These are phyloP conservation scores for Chlamydomonas sp. DNA, from an alignment of 139 green algal genomes.

Conservation along the genomic window DNA sequence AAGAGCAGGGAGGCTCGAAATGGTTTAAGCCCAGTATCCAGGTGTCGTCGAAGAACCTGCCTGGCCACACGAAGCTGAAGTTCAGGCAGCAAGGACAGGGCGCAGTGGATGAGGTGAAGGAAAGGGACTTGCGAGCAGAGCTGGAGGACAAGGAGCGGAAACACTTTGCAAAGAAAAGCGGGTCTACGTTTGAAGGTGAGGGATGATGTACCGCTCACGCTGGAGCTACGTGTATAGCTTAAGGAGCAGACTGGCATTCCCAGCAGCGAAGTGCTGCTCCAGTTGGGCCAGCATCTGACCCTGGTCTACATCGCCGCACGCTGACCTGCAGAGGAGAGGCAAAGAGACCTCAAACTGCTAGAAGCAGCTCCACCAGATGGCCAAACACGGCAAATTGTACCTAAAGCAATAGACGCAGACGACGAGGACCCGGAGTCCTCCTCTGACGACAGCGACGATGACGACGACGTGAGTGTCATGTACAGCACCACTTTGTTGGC, in stretches of 20 bases:
- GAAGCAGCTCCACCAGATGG: slow-evolving; percentile 50
- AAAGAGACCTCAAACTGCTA: slow-evolving; percentile 84
- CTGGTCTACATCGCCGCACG: neutral
- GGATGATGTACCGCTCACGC: neutral
- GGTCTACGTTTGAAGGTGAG: slow-evolving; percentile 80
- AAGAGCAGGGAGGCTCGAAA: slow-evolving; percentile 88
- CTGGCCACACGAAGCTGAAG: slow-evolving; percentile 84
- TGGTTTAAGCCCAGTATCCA: slow-evolving; percentile 75
- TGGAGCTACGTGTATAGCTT: too few relatives aligned
- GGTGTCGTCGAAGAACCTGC: slow-evolving; percentile 76
- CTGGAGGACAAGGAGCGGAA: slow-evolving; percentile 86
- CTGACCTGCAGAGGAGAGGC: slow-evolving; percentile 72
- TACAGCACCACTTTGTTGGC: too few relatives aligned
- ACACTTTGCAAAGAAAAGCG: slow-evolving; percentile 72
- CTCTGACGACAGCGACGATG: slow-evolving; percentile 63
- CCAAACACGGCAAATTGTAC: slow-evolving; percentile 65
- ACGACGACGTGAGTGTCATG: slow-evolving; percentile 71
- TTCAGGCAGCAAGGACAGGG: slow-evolving; percentile 82
- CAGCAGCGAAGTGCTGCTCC: neutral
- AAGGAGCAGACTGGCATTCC: neutral
- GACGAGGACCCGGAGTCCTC: slow-evolving; percentile 64
- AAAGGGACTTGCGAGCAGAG: slow-evolving; percentile 71
- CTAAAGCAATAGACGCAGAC: slow-evolving; percentile 84
- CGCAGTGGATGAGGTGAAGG: slow-evolving; percentile 52
- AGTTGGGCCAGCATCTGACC: neutral